Evolutionary conservation across 768 basidiomycete species (phyloP).

Genomic region (Macrolepiota fuliginosa): DNA sequence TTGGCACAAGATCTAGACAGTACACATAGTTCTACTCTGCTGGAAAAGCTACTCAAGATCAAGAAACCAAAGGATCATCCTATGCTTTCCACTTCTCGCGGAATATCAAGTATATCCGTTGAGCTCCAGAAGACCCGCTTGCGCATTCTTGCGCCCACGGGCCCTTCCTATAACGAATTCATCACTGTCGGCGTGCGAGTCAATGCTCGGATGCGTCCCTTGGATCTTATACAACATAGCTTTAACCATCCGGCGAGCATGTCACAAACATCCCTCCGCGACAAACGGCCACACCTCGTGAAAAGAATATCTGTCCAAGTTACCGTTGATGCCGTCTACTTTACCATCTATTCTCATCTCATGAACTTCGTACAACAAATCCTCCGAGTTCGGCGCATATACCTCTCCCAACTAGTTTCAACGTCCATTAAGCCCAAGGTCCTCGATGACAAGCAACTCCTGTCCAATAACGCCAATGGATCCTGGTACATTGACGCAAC

Average conservation of each 20-base stretch:
- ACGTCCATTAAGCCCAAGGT: constrained; percentile 3
- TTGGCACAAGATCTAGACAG: constrained; percentile 16
- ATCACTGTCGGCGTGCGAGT: constrained; percentile 28
- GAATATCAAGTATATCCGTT: constrained; percentile 20
- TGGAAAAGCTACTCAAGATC: constrained; percentile 23
- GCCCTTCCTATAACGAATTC: constrained; percentile 28
- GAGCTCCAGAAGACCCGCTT: constrained; percentile 26
- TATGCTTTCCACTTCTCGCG: constrained; percentile 3
- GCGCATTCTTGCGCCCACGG: constrained; percentile 32
- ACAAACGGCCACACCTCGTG: constrained; percentile 28
- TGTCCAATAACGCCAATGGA: constrained; percentile 12
- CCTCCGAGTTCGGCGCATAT: constrained; percentile 47
- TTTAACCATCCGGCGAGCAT: constrained; percentile 26
- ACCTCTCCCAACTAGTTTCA: constrained; percentile 14
- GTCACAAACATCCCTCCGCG: constrained; percentile 45
- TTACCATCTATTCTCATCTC: constrained; percentile 53
- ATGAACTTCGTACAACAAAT: constrained; percentile 57
- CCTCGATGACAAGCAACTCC: not conserved
- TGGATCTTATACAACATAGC: constrained; percentile 27
- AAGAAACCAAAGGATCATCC: not conserved
- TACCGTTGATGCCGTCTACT: constrained; percentile 35
- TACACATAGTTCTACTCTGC: constrained; percentile 6
- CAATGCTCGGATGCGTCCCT: constrained; percentile 19
- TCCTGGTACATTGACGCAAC: constrained; percentile 33
- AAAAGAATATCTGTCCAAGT: constrained; percentile 33